These are phyloP conservation scores for Sophora flavescens DNA, from an alignment of 306 rosid species.

Conservation along the genomic window DNA sequence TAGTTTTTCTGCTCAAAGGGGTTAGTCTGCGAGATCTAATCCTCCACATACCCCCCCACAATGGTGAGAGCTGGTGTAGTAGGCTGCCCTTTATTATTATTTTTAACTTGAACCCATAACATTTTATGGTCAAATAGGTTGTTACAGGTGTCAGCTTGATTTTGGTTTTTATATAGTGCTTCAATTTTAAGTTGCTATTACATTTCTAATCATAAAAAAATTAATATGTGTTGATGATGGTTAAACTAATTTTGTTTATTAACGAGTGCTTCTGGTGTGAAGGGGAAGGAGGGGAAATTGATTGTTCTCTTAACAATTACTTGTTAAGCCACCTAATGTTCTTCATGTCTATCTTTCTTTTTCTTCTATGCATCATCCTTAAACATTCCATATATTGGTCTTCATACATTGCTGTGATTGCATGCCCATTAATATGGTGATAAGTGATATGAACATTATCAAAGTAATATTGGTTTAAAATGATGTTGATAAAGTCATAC, in stretches of 20 bases:
- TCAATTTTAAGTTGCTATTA: neutral
- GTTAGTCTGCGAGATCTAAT: neutral
- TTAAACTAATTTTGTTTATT: slow-evolving; percentile 26
- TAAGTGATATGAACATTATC: slow-evolving; percentile 5
- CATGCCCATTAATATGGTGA: slow-evolving; percentile 10
- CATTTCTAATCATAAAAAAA: neutral
- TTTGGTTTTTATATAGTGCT: slow-evolving; percentile 1
- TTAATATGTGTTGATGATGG: neutral
- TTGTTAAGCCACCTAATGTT: neutral
- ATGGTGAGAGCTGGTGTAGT: neutral
- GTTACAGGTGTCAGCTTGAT: slow-evolving; percentile 6
- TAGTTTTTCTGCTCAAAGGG: too few relatives aligned
- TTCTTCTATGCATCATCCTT: slow-evolving; percentile 2
- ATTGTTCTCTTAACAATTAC: slow-evolving; percentile 13
- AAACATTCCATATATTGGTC: neutral
- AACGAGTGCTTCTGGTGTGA: neutral
- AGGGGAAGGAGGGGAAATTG: neutral
- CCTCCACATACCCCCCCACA: neutral
- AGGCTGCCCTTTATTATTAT: neutral
- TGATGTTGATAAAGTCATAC: neutral
- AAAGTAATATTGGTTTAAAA: neutral
- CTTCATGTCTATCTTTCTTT: neutral
- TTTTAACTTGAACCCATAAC: neutral
- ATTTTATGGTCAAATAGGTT: slow-evolving; percentile 14
- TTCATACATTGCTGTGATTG: neutral